phyloP scores from a whole-genome alignment of 2,329 filamentous ascomycete species.

The Neofusicoccum cordaticola region DNA sequence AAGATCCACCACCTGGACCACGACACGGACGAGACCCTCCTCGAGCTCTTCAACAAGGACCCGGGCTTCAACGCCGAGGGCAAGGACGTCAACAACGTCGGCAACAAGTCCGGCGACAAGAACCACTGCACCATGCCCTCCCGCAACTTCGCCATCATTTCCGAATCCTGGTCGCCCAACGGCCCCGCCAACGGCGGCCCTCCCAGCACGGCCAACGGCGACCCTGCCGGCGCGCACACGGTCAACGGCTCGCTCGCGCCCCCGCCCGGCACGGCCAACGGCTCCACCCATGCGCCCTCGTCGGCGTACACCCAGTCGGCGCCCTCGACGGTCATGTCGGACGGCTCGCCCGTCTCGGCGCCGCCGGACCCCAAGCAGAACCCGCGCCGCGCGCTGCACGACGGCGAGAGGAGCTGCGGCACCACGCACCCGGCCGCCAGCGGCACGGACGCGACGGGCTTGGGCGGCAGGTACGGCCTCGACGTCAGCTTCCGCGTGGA shows the following conservation, averaged over 20 bases:
- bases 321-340: neutral
- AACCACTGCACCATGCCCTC: slow-evolving; percentile 85
- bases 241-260: slow-evolving; percentile 13
- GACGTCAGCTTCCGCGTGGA: slow-evolving; percentile 51
- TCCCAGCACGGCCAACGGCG: slow-evolving; percentile 29
- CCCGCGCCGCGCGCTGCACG: slow-evolving; percentile 63
- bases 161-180: slow-evolving; percentile 45
- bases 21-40: slow-evolving; percentile 63
- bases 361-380: slow-evolving; percentile 50
- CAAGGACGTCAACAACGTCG: slow-evolving; percentile 49
- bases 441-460: slow-evolving; percentile 40
- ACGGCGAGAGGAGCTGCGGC: slow-evolving; percentile 74
- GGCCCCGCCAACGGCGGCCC: slow-evolving; percentile 12
- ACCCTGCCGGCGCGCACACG: slow-evolving; percentile 22
- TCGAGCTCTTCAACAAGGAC: slow-evolving; percentile 61
- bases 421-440: slow-evolving; percentile 71
- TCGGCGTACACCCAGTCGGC: slow-evolving; percentile 21
- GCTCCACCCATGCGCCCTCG: slow-evolving; percentile 21
- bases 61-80: slow-evolving; percentile 46
- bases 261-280: slow-evolving; percentile 24
- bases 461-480: slow-evolving; percentile 45
- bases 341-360: slow-evolving; percentile 13
- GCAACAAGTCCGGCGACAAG: slow-evolving; percentile 62
- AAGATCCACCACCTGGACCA: slow-evolving; percentile 64
- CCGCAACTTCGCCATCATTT: slow-evolving; percentile 63